Evolutionary conservation across 768 basidiomycete genomes (phyloP).

Genomic region (Dioszegia hungarica): DNA sequence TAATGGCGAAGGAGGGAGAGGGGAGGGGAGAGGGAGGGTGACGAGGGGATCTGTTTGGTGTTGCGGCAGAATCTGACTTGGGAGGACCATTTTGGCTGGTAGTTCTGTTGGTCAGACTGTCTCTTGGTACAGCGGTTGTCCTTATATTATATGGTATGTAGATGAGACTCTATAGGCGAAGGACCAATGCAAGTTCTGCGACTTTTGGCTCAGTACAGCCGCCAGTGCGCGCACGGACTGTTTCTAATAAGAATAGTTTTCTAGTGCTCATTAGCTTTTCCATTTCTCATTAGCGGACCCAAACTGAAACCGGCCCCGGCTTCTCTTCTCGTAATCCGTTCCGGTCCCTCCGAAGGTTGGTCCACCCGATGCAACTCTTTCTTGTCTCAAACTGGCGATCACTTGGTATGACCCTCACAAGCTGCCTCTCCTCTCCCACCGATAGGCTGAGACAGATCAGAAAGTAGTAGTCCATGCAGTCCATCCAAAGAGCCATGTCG

Average conservation of each 20-base stretch:
- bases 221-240: too few relatives aligned
- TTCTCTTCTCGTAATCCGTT: background rate
- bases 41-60: constrained; percentile 34
- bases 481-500: too few relatives aligned
- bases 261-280: too few relatives aligned
- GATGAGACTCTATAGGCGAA: background rate
- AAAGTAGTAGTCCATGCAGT: too few relatives aligned
- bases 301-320: too few relatives aligned
- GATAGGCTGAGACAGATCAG: too few relatives aligned
- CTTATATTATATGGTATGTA: background rate
- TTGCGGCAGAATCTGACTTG: constrained; percentile 14
- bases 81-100: constrained; percentile 24
- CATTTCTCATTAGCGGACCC: too few relatives aligned
- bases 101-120: background rate
- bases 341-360: background rate
- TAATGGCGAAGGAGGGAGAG: constrained; percentile 22
- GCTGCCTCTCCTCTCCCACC: too few relatives aligned
- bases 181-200: background rate
- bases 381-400: background rate
- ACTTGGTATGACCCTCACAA: too few relatives aligned
- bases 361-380: background rate
- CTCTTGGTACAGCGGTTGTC: too few relatives aligned
- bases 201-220: too few relatives aligned
- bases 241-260: too few relatives aligned
- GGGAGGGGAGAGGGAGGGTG: constrained; percentile 26